phyloP scores from a whole-genome alignment of 208 protist species.

The Wallacemonas sp. region DNA sequence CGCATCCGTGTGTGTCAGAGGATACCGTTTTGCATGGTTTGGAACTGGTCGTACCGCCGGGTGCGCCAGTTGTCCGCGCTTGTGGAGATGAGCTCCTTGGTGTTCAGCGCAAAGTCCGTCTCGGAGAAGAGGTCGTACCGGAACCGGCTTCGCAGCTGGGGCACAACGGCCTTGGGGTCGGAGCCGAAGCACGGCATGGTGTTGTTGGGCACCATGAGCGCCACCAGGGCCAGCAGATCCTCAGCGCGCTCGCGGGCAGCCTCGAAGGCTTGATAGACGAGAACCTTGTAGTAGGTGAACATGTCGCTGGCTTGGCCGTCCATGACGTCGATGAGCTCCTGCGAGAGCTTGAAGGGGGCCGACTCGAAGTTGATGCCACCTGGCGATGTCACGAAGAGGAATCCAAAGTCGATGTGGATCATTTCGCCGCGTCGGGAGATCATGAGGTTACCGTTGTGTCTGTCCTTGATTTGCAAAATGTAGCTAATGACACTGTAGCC shows the following conservation, averaged over 20 bases:
- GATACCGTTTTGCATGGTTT: constrained; percentile 93
- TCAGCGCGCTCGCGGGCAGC: constrained; percentile 75
- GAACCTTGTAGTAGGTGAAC: constrained; percentile 91
- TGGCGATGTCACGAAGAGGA: constrained; percentile 96
- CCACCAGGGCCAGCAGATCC: constrained; percentile 79
- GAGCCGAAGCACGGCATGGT: constrained; percentile 90
- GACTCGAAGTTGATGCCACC: constrained; percentile 95
- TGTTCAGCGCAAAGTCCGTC: constrained; percentile 83
- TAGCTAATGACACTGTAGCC: constrained; percentile 95
- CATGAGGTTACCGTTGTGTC: constrained; percentile 97
- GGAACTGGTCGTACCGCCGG: constrained; percentile 91
- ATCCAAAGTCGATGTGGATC: constrained; percentile 98
- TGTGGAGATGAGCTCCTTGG: constrained; percentile 83
- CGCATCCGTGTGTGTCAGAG: constrained; percentile 43
- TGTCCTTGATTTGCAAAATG: constrained; percentile 95
- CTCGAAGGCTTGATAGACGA: constrained; percentile 86
- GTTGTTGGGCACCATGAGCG: constrained; percentile 85
- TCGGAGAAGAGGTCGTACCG: constrained; percentile 80
- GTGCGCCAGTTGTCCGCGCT: constrained; percentile 94
- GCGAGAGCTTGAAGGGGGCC: constrained; percentile 93
- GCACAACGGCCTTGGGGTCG: constrained; percentile 52
- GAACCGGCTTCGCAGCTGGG: constrained; percentile 83
- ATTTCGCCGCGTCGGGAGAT: constrained; percentile 88
- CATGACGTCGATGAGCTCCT: constrained; percentile 93
- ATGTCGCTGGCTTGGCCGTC: constrained; percentile 66